Evolutionary conservation across 2,329 filamentous ascomycete species (phyloP), one percentile per base, ranked within the genome.

Genomic region (Colletotrichum trifolii): DNA sequence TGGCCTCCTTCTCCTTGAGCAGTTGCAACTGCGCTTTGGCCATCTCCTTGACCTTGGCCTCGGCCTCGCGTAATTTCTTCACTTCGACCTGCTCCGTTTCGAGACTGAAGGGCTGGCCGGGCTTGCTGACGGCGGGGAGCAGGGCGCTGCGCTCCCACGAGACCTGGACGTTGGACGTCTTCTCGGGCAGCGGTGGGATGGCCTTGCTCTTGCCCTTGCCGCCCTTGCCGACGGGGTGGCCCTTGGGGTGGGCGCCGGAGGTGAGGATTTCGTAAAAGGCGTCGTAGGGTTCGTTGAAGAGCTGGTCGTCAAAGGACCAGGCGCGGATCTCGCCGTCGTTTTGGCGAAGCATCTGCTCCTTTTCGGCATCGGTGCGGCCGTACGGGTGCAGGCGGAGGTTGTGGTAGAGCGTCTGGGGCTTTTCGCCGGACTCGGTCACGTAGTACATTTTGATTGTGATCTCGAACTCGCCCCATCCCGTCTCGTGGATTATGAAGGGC

Each of bases 401-500:
- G 78, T 98, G 96, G 82, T 96, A 97, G 2, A 97, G 81, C n/a
- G 94, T 96, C 78, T 97, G 93, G 5, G 95, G 92, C 78, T 99
- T 99, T 82, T 99, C 96, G 72, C 88, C 89, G 42, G 90, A 91
- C 75, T 96, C 92, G 60, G 91, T 89, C 60, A 92, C 89, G 79
- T 97, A 99, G 82, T 97, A 97, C 48, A 99, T 85, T 75, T 97
- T 94, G 75, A 99, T 91, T 68, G 94, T 92, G 73, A 99, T 96
- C 76, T 96, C 93, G 81, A 99, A 99, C 80, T 97, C 96, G 73
- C 96, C 96, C 92, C 96, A 99, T 53, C 96, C 96, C 0, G 96
- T 98, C 78, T 98, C 96, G 68, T 88, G 87, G 67, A 98, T 91
- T 73, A 93, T 84, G 73, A 97, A 99, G 10, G 94, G 73, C 67